Base-by-base conservation (phyloP, 2,329 filamentous ascomycete genomes). In the Fusarium sp. region DNA sequence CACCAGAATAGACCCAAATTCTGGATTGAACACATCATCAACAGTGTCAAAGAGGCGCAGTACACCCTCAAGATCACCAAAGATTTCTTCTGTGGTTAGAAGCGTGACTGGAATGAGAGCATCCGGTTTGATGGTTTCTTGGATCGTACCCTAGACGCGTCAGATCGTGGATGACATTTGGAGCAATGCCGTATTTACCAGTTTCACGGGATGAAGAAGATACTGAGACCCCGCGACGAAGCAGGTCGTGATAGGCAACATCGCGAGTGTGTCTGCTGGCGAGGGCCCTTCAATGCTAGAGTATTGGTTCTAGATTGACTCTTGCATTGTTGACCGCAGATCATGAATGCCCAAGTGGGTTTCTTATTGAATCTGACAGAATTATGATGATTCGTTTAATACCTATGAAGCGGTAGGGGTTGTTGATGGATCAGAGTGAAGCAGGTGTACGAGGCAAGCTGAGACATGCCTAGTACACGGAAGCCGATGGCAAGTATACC, bases 61-160 rank as follows among this genome's bases (percentile, higher is more conserved):
- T 3, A 79, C 74, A 7, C 68, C 72, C 8, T 81, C 79, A 4
- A 82, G 64, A n/a, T 81, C 71, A 19, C 72, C 73, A 53, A 78
- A 80, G 46, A 82, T 71, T 67, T 82, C 80, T 7, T 78, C 72
- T 1, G 80, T 78, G 26, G 77, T 77, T 9, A 82, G 75, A 7
- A 82, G 75, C 14, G 81, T 82, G 21, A 82, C 79, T 11, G 81
- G 81, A 18, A 82, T 73, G 14, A 82, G 71, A 52, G 77, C 78
- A 58, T 82, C 80, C 1, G 81, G 77, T 23, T 81, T 79, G 62
- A 82, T 81, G 31, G 77, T 80, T 63, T 81, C 79, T 59, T 81
- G 74, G n/a, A 82, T 81, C 21, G 77, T 76, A 53, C 80, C 81
- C 81, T 82, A 25, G 9, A 23, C 16, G 30, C 23, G 63, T 62